Conservation (phyloP, 1,139 yeast species). For the Nakaseomyces delphensis region DNA sequence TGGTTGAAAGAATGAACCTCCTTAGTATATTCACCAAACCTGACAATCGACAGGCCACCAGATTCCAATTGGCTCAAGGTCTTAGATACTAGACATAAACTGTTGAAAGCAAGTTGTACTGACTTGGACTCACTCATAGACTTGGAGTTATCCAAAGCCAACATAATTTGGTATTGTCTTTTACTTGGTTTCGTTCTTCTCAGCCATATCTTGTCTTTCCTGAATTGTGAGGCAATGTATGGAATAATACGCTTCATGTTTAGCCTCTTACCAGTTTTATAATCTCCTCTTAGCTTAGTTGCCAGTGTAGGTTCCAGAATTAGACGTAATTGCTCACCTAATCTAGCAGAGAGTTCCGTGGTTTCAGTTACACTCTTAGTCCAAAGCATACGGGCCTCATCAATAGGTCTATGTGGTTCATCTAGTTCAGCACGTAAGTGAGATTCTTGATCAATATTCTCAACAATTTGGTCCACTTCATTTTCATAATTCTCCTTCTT, state of each 20-base stretch:
- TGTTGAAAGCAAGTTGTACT: slow-evolving; percentile 85
- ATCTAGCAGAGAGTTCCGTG: slow-evolving; percentile 74
- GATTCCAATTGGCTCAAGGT: slow-evolving; percentile 91
- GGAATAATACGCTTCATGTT: slow-evolving; percentile 98
- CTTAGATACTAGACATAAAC: slow-evolving; percentile 88
- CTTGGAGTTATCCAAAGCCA: slow-evolving; percentile 93
- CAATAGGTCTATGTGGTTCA: slow-evolving; percentile 44
- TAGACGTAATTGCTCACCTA: slow-evolving; percentile 86
- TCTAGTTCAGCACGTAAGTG: slow-evolving; percentile 23
- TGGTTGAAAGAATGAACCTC: slow-evolving; percentile 86
- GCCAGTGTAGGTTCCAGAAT: slow-evolving; percentile 94
- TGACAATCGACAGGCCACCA: slow-evolving; percentile 83
- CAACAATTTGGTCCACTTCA: slow-evolving; percentile 31
- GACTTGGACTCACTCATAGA: slow-evolving; percentile 94
- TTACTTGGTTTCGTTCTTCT: slow-evolving; percentile 96
- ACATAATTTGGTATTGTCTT: slow-evolving; percentile 95
- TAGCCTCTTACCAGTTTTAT: slow-evolving; percentile 91
- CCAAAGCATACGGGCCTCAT: slow-evolving; percentile 75
- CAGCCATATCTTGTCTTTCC: slow-evolving; percentile 97
- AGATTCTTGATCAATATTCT: slow-evolving; percentile 29
- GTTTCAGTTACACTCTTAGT: slow-evolving; percentile 71
- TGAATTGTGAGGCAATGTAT: slow-evolving; percentile 93
- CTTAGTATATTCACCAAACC: slow-evolving; percentile 78
- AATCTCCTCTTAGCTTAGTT: slow-evolving; percentile 89
- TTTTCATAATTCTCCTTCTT: slow-evolving; percentile 33